These are phyloP conservation scores for Polytrichum formosum DNA, from an alignment of 225 moss, liverwort and hornwort genomes.

Conservation along the genomic window DNA sequence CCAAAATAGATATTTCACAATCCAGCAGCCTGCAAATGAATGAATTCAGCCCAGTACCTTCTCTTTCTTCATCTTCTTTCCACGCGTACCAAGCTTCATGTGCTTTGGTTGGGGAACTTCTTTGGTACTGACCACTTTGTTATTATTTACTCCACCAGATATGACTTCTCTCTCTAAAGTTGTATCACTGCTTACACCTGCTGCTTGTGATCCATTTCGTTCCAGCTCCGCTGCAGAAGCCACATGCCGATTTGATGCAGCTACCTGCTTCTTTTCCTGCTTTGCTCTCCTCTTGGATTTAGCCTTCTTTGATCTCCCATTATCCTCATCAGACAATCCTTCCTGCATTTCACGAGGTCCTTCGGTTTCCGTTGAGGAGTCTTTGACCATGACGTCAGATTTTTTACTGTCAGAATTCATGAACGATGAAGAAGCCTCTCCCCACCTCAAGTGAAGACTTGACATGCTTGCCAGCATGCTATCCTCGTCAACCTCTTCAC, in stretches of 20 bases:
- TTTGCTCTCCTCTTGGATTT: conserved; percentile 66
- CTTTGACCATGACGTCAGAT: too few species aligned
- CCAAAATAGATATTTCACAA: neutral
- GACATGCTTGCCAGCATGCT: conserved; percentile 45
- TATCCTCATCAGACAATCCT: conserved; percentile 10
- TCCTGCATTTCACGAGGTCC: conserved; percentile 24
- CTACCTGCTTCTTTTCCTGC: conserved; percentile 58
- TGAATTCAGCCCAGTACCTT: conserved; percentile 25
- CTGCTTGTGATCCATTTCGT: conserved; percentile 12
- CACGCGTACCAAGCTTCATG: conserved; percentile 44
- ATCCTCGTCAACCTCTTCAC: conserved; percentile 44
- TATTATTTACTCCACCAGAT: conserved; percentile 17
- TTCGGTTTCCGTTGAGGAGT: too few species aligned
- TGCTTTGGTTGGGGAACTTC: conserved; percentile 37
- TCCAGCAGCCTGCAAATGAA: too few species aligned
- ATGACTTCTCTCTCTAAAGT: conserved; percentile 21
- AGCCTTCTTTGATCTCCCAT: conserved; percentile 40
- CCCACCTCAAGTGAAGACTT: conserved; percentile 27
- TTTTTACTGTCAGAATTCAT: conserved; percentile 6
- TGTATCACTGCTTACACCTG: conserved; percentile 13
- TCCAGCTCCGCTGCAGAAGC: conserved; percentile 27
- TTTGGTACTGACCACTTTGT: conserved; percentile 20
- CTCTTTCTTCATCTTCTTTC: conserved; percentile 55
- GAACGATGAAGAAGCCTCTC: conserved; percentile 7
- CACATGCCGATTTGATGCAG: conserved; percentile 52